Evolutionary conservation across 176 grass and related monocot species (phyloP).

Genomic region (Melocanna baccifera): DNA sequence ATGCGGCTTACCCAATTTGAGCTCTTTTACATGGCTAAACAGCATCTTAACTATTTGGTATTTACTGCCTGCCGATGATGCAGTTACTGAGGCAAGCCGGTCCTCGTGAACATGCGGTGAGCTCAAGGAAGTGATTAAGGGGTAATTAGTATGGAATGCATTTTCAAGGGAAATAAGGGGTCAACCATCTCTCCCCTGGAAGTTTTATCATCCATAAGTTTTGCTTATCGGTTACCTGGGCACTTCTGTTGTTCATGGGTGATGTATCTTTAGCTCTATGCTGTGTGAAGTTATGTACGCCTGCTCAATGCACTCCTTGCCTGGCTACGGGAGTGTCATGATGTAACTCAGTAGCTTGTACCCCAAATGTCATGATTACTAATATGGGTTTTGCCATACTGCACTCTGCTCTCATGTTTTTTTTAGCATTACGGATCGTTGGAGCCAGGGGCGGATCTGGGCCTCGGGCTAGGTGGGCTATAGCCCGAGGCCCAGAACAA

Average conservation of each 20-base stretch:
- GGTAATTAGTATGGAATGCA: slow-evolving; percentile 3
- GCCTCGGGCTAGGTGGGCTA: too few relatives aligned
- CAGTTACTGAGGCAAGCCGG: slow-evolving; percentile 63
- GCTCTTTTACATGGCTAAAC: neutral
- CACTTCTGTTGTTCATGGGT: slow-evolving; percentile 4
- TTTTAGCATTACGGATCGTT: neutral
- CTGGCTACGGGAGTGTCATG: neutral
- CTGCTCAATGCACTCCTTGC: neutral
- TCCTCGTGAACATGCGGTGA: slow-evolving; percentile 31
- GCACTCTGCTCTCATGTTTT: neutral
- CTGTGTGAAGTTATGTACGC: neutral
- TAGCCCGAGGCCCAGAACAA: too few relatives aligned
- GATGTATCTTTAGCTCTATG: slow-evolving; percentile 11
- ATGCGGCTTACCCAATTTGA: neutral
- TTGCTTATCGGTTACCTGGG: slow-evolving; percentile 17
- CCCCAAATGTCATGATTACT: slow-evolving; percentile 15
- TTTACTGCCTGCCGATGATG: neutral
- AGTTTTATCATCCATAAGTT: slow-evolving; percentile 20
- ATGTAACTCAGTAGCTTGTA: neutral
- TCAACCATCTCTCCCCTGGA: slow-evolving; percentile 8
- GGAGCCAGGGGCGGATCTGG: too few relatives aligned
- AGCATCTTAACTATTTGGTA: slow-evolving; percentile 12
- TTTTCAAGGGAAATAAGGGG: slow-evolving; percentile 6
- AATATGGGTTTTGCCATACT: neutral
- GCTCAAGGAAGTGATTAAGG: slow-evolving; percentile 41